Conservation (phyloP, 2,329 filamentous ascomycete genomes). For the Hirsutella thompsonii region DNA sequence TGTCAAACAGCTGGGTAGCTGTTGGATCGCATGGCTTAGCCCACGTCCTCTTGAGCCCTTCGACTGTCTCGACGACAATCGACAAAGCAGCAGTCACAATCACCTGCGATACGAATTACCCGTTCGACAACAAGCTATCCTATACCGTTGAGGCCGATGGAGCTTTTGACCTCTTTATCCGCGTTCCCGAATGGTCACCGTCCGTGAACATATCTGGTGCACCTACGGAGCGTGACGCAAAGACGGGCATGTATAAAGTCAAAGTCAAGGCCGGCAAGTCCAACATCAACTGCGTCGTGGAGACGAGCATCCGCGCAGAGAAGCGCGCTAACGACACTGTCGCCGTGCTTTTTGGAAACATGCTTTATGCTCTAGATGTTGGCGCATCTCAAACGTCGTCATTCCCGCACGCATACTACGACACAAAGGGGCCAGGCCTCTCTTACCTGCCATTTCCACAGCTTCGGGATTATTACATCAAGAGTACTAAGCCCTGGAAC, state of each 20-base stretch:
- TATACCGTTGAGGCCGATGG: constrained; percentile 14
- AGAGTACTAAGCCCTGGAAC: constrained; percentile 16
- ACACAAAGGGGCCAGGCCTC: constrained; percentile 8
- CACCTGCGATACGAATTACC: constrained; percentile 35
- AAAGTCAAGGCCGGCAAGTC: constrained; percentile 7
- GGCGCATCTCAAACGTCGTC: constrained; percentile 13
- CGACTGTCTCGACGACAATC: constrained; percentile 24
- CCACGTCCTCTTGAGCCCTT: constrained; percentile 36
- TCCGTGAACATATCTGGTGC: constrained; percentile 8
- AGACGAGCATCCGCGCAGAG: constrained; percentile 9
- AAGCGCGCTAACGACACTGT: constrained; percentile 20
- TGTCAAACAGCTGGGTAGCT: constrained; percentile 31
- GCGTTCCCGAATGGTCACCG: constrained; percentile 14
- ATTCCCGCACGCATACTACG: constrained; percentile 9
- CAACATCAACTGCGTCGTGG: constrained; percentile 8
- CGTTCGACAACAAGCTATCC: constrained; percentile 14
- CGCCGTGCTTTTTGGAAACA: constrained; percentile 26
- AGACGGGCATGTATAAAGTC: constrained; percentile 11
- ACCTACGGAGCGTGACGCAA: background rate
- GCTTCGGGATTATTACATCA: constrained; percentile 19
- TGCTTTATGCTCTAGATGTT: constrained; percentile 29
- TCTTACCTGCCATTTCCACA: constrained; percentile 10
- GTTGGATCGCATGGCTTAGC: constrained; percentile 29
- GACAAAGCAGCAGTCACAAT: constrained; percentile 21
- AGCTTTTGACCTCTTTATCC: constrained; percentile 15